Conservation (phyloP, 2,329 filamentous ascomycete species). For the Drechslerella dactyloides region DNA sequence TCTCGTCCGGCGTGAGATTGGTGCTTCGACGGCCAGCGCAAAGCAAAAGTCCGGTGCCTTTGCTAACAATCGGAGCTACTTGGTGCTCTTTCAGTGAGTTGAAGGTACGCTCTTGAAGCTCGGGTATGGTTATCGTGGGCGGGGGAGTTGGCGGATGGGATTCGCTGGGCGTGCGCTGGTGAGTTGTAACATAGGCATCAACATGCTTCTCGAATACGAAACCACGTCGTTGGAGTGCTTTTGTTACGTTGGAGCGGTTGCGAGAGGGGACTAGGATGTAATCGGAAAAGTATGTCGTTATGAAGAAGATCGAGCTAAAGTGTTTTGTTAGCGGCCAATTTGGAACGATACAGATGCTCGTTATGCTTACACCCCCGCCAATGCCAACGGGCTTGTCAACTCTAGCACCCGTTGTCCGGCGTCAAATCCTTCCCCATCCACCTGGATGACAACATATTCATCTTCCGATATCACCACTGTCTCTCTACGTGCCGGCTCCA, state of each 20-base stretch:
- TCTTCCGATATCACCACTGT: slow-evolving; percentile 78
- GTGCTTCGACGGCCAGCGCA: slow-evolving; percentile 53
- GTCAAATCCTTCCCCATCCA: slow-evolving; percentile 87
- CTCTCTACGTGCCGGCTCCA: slow-evolving; percentile 63
- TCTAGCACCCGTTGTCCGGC: slow-evolving; percentile 90
- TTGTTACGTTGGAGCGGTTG: slow-evolving; percentile 74
- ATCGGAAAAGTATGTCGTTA: slow-evolving; percentile 96
- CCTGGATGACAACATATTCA: slow-evolving; percentile 84
- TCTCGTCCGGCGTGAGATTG: slow-evolving; percentile 66
- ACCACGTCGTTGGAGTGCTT: slow-evolving; percentile 76
- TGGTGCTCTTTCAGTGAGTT: slow-evolving; percentile 77
- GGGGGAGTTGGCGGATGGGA: slow-evolving; percentile 68
- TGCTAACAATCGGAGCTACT: slow-evolving; percentile 72
- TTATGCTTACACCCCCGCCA: slow-evolving; percentile 76
- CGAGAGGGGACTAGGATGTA: slow-evolving; percentile 88
- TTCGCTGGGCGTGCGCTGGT: slow-evolving; percentile 58
- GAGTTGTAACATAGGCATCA: slow-evolving; percentile 71
- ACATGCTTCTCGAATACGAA: slow-evolving; percentile 79
- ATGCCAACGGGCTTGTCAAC: slow-evolving; percentile 83
- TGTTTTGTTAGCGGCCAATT: slow-evolving; percentile 46
- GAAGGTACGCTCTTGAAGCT: slow-evolving; percentile 84
- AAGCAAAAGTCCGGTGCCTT: slow-evolving; percentile 52
- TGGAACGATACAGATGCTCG: slow-evolving; percentile 1
- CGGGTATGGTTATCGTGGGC: slow-evolving; percentile 76
- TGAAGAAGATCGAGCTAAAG: slow-evolving; percentile 86